Evolutionary conservation across 495 filamentous ascomycete genomes (phyloP).

Genomic region (Pseudotulostoma volvatum): DNA sequence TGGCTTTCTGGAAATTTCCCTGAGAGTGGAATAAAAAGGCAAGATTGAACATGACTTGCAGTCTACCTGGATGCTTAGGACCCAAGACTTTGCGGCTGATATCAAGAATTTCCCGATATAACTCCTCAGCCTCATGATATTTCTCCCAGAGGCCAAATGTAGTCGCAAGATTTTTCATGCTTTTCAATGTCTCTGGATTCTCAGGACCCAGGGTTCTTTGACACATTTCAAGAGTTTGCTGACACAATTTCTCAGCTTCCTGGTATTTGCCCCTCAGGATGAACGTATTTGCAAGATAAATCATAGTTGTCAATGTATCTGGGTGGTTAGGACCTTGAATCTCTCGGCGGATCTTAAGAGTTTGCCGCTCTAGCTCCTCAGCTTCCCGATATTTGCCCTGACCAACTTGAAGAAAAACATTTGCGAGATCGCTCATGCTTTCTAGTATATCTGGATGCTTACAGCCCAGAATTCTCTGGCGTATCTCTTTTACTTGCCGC

Average conservation of each 20-base stretch:
- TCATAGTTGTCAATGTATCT: background rate
- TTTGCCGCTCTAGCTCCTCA: conserved; percentile 2
- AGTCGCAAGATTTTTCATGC: background rate
- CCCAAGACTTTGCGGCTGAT: background rate
- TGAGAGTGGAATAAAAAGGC: background rate
- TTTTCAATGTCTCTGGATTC: background rate
- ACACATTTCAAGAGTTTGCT: background rate
- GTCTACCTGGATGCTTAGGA: background rate
- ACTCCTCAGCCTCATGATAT: background rate
- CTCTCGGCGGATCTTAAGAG: conserved; percentile 11
- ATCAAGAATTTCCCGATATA: background rate
- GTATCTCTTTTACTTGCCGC: background rate
- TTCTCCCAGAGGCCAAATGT: background rate
- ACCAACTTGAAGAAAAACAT: background rate
- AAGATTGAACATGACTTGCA: no score
- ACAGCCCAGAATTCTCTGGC: background rate
- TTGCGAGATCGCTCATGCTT: conserved; percentile 10
- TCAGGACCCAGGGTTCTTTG: background rate
- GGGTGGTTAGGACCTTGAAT: conserved; percentile 10
- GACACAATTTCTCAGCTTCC: conserved; percentile 4
- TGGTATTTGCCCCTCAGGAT: background rate
- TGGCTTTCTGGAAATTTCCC: background rate
- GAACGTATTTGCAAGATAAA: conserved; percentile 3
- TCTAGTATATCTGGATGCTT: conserved; percentile 27
- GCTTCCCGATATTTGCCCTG: background rate